Evolutionary conservation across 2,329 filamentous ascomycete species (phyloP).

Genomic region (Didymosphaeria variabile): DNA sequence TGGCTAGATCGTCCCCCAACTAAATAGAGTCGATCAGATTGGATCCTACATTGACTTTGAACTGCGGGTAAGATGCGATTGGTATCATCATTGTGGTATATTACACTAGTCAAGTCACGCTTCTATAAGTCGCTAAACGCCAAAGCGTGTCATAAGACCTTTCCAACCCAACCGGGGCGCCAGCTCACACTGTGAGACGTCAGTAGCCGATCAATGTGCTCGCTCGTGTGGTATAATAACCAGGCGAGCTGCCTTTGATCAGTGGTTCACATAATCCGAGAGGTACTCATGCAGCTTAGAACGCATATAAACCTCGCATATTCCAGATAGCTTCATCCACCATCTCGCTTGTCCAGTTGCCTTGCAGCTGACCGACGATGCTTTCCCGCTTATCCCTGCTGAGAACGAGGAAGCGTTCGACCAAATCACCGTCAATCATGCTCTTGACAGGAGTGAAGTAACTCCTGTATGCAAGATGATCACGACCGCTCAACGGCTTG

Average conservation of each 20-base stretch:
- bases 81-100: constrained; percentile 1
- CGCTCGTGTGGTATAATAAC: neutral
- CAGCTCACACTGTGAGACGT: neutral
- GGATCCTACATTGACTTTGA: neutral
- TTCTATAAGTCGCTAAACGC: neutral
- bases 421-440: constrained; percentile 94
- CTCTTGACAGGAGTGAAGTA: constrained; percentile 98
- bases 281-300: constrained; percentile 25
- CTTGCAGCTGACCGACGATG: constrained; percentile 92
- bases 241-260: neutral
- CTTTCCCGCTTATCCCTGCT: constrained; percentile 90
- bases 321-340: constrained; percentile 88
- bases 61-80: neutral
- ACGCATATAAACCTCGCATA: constrained; percentile 47
- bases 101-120: neutral
- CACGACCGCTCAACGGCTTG: constrained; percentile 85
- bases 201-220: neutral
- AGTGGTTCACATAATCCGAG: neutral
- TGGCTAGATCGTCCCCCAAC: too few relatives aligned
- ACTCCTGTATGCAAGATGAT: constrained; percentile 93
- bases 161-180: neutral
- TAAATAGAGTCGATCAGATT: neutral
- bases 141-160: neutral
- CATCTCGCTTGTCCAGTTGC: constrained; percentile 77
- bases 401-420: constrained; percentile 87